Percentiles rank a stretch among this genome's conserved stretches.
phyloP scores from a whole-genome alignment of 1,284 basidiomycete species.

The Trichosporon faecale region DNA sequence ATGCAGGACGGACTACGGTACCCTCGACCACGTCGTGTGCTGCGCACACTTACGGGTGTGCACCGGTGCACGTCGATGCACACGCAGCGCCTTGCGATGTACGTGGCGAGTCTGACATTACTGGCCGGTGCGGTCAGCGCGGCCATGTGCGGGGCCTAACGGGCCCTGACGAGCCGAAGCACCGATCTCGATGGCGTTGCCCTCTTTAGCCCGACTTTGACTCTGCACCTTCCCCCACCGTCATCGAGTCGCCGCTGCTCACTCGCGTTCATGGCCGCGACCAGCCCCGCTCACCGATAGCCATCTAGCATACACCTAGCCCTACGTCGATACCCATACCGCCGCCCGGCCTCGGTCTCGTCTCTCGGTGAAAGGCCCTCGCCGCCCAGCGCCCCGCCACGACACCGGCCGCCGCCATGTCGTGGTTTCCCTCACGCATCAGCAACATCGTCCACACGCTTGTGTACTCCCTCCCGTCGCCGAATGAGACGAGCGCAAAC shows the following conservation, averaged over 20 bases:
- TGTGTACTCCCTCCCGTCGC: conserved; percentile 43
- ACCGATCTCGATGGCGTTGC: conserved; percentile 1
- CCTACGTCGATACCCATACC: neutral
- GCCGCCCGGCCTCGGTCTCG: neutral
- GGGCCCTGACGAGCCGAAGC: neutral
- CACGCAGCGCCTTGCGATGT: neutral
- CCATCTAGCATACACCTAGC: neutral
- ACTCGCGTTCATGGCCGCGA: neutral
- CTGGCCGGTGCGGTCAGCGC: neutral
- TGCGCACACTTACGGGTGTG: neutral
- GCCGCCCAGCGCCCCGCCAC: neutral
- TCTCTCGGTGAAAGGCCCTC: neutral
- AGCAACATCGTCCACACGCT: conserved; percentile 32
- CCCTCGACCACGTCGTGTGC: neutral
- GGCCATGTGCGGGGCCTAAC: neutral
- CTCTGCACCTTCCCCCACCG: neutral
- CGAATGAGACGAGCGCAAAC: conserved; percentile 15
- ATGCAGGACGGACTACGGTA: too few species aligned
- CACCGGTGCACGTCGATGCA: neutral
- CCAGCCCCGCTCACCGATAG: neutral
- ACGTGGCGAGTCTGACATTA: neutral
- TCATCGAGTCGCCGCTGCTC: neutral
- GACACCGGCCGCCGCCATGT: conserved; percentile 8
- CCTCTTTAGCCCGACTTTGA: conserved; percentile 1
- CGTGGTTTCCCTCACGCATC: conserved; percentile 7